Conservation (phyloP, 768 basidiomycete genomes). For the Filobasidium floriforme region DNA sequence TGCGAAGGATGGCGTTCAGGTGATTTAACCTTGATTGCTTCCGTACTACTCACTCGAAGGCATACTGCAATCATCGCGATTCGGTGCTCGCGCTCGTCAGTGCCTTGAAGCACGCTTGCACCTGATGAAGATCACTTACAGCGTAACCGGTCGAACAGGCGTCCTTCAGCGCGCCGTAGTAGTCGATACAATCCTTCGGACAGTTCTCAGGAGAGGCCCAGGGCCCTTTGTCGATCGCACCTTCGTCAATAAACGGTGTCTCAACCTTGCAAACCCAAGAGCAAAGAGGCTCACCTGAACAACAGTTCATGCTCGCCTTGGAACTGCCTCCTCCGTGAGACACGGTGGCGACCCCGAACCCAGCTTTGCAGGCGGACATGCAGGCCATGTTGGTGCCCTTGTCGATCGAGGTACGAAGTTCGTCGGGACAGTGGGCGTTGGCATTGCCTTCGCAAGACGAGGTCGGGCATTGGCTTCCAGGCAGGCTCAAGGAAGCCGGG, state of each 20-base stretch:
- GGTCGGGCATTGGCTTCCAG: neutral
- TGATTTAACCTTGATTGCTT: too few relatives aligned
- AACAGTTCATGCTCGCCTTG: constrained; percentile 1
- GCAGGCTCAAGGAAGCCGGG: neutral
- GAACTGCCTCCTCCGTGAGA: neutral
- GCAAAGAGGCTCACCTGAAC: neutral
- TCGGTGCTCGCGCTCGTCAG: neutral
- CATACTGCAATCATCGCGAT: neutral
- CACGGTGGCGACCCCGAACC: neutral
- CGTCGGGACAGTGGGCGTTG: constrained; percentile 3
- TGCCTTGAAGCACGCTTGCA: too few relatives aligned
- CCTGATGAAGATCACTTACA: neutral
- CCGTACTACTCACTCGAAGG: constrained; percentile 1
- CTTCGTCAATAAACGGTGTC: too few relatives aligned
- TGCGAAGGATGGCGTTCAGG: neutral
- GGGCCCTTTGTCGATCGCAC: neutral
- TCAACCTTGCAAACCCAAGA: neutral
- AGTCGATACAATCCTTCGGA: constrained; percentile 9
- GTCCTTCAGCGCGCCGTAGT: neutral
- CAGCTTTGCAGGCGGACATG: neutral
- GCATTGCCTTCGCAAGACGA: neutral
- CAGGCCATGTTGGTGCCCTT: constrained; percentile 1
- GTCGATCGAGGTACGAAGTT: neutral
- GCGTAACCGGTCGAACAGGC: neutral
- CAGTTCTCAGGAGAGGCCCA: neutral